Base-by-base conservation (phyloP, 306 rosid genomes). In the Abrus precatorius region DNA sequence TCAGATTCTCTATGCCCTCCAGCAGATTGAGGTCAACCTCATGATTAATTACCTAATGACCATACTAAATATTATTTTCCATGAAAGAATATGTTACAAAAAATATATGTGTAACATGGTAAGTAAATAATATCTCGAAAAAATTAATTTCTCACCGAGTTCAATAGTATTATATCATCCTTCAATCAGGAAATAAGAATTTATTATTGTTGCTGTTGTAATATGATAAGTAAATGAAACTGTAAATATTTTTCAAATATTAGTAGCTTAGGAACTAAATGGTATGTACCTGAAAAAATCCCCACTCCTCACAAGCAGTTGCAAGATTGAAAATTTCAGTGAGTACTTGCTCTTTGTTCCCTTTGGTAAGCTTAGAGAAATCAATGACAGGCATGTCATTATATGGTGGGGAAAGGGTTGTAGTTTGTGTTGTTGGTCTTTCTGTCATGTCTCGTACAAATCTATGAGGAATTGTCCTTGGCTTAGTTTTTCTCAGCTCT, bases 251-350 rank as follows among this genome's bases (percentile, higher is more conserved):
- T 38, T 50, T 27, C 3, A 62, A 72, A 72, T 13, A 60, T 1
- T 34, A 77, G 1, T 5, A 71, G 38, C 69, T 3, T 7, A 48
- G 62, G 83, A 62, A 30, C 0, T 9, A 59, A 77, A 20, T 13
- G 36, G 38, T 48, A 30, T 64, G 43, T 87, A 92, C 99, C 99
- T 96, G 98, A 82, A 96, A 96, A 85, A 96, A 96, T 57, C 98
- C 99, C 98, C 95, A 96, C 59, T 93, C 87, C 55, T 90, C 83
- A 75, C 98, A 92, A 57, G 99, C 97, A 50, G 84, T 69, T 20
- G 90, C 78, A 81, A 96, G 97, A 44, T 84, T 85, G 74, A 72
- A 59, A 64, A 89, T 54, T 77, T 95, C 91, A 73, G 0, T 50
- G 59, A 67, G 69, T 43, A 73, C 4, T 72, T 90, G 93, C 45